Base-by-base conservation (phyloP, 345 rosid genomes). In the Fremontodendron californicum region DNA sequence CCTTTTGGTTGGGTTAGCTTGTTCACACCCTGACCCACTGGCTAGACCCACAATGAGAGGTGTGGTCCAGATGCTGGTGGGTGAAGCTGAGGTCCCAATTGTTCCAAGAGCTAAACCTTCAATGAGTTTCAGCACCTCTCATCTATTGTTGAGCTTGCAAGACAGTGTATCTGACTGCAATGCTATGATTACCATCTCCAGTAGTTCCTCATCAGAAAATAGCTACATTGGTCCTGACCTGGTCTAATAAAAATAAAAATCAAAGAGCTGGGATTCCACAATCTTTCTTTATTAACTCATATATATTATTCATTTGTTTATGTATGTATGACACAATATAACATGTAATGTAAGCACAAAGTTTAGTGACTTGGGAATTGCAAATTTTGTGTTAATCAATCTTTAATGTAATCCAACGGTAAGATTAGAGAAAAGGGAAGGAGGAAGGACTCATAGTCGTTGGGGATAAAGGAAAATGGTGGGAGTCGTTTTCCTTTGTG, bases 151-250 rank as follows among this genome's bases (percentile, higher is more conserved):
- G 78, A 91, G 88, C 60, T 79, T 96, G 83, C 98, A 94, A 52
- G 99, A 96, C 81, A 96, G 93, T 73, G 90, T 89, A 3, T 96
- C 99, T 0, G 99, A 96, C 63, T 92, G 89, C 74, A 90, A 94
- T 31, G 99, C 78, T 73, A 78, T 81, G 79, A 79, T 82, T 71
- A 81, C 84, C 15, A 60, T 91, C 58, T 90, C 95, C 9, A 89
- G 94, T 19, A 33, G 9, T 43, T 83, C 97, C 57, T 92, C 97
- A 0, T 90, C 99, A 5, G 92, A 89, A 43, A 76, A 75, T 13
- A 87, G 85, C 74, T 80, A 78, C 84, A 78, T 51, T 54, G 80
- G 75, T 18, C 81, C 65, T 12, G 87, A 87, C 46, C 55, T 84
- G 0, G 84, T 84, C 0, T 87, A 79, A 87, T 16, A 2, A 31